Conservation (phyloP, 1,139 yeast genomes). For the Kodamaea arcana region DNA sequence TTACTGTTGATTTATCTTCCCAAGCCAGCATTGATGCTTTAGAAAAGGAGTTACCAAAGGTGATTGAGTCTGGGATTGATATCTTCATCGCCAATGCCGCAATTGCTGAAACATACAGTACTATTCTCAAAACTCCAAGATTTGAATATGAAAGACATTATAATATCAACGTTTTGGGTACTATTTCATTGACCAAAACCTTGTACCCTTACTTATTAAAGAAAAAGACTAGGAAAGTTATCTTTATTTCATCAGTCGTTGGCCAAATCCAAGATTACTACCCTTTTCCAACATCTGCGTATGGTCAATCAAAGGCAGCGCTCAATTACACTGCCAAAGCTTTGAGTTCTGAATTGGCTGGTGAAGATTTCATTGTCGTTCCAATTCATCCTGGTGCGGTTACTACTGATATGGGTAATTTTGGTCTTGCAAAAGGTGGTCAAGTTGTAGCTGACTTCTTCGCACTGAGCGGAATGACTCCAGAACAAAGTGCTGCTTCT, state of each 20-base stretch:
- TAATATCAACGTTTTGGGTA: constrained; percentile 27
- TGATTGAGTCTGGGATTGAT: constrained; percentile 13
- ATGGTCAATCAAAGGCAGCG: constrained; percentile 23
- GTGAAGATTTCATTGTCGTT: constrained; percentile 18
- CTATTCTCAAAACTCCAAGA: constrained; percentile 7
- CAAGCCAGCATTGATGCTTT: constrained; percentile 1
- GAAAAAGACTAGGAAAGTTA: constrained; percentile 17
- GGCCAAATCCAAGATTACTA: constrained; percentile 15
- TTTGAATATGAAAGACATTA: constrained; percentile 17
- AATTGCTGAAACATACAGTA: constrained; percentile 3
- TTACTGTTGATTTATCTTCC: constrained; percentile 3
- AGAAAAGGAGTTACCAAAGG: background rate
- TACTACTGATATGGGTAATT: constrained; percentile 18
- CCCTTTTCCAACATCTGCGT: constrained; percentile 13
- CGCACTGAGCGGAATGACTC: background rate
- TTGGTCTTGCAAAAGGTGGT: background rate
- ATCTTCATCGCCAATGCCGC: constrained; percentile 19
- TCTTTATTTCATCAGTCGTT: constrained; percentile 21
- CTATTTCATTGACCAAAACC: constrained; percentile 24
- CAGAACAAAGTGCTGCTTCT: background rate
- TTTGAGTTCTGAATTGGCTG: constrained; percentile 16
- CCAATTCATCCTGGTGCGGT: constrained; percentile 29
- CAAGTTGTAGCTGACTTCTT: background rate
- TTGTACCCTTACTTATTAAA: constrained; percentile 21
- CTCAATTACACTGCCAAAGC: constrained; percentile 20